Evolutionary conservation across 2,329 filamentous ascomycete genomes (phyloP).

Genomic region (Gnomoniopsis smithogilvyi): DNA sequence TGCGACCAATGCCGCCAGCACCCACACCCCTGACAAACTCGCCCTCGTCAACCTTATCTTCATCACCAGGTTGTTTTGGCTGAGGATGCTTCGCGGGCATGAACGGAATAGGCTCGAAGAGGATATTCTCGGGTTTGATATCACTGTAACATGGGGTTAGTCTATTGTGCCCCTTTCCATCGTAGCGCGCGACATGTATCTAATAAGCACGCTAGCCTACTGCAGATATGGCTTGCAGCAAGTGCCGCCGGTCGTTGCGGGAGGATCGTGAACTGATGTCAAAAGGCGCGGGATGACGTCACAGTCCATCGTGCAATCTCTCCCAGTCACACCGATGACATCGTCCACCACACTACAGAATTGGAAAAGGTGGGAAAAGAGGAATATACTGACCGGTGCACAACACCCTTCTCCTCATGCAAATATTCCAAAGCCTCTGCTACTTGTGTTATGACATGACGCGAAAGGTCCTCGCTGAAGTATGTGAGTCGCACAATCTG

Average conservation of each 20-base stretch:
- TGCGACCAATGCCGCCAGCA: constrained; percentile 84
- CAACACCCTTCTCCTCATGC: constrained; percentile 91
- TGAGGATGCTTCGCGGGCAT: constrained; percentile 77
- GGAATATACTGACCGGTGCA: constrained; percentile 74
- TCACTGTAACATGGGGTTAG: constrained; percentile 55
- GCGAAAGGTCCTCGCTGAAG: constrained; percentile 92
- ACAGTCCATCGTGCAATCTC: constrained; percentile 10
- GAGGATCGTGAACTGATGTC: neutral
- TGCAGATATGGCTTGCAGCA: neutral
- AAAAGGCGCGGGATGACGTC: constrained; percentile 26
- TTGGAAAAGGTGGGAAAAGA: neutral
- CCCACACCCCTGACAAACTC: constrained; percentile 83
- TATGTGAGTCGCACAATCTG: constrained; percentile 98
- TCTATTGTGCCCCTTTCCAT: neutral
- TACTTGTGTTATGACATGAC: constrained; percentile 93
- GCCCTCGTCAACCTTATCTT: constrained; percentile 96
- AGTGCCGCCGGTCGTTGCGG: neutral
- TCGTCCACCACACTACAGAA: neutral
- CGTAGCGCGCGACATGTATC: neutral
- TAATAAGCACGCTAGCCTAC: neutral
- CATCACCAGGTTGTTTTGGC: constrained; percentile 81
- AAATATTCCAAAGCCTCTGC: constrained; percentile 92
- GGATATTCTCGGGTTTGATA: constrained; percentile 96
- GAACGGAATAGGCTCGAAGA: constrained; percentile 85
- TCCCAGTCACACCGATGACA: constrained; percentile 2